Evolutionary conservation across 352 stramenopile species (phyloP), one percentile per base, ranked within the genome.

Genomic region (Pythium phragmitis): DNA sequence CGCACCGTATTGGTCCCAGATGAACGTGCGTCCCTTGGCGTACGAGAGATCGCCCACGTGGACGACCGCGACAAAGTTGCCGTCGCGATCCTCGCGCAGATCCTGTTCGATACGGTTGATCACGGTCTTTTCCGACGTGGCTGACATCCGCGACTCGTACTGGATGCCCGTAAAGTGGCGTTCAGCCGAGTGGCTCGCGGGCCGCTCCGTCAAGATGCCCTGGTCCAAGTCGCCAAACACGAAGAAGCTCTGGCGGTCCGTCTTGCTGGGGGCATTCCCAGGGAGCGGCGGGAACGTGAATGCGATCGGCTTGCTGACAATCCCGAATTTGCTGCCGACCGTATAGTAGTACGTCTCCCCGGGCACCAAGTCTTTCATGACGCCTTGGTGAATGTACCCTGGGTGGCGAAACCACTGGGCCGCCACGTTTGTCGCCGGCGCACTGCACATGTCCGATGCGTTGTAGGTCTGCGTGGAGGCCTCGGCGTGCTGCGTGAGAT

Each of bases 31-130:
- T 0, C 76, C 75, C 28, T 70, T 73, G 28, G 88, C 83, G 66
- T 96, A 96, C 49, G 74, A 83, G 19, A 91, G 57, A 57, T 94
- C 87, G 17, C 87, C 87, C 21, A 95, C 72, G 60, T 94, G 85
- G 67, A 96, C 70, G 9, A 94, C 65, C 4, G 28, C 79, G 36
- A 74, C 70, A 51, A 80, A 73, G 26, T 87, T 78, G 19, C 45
- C 49, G 34, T 51, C 19, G 2, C 33, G 47, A 30, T 67, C 69
- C 1, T 63, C 59, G 2, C 28, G 37, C n/a, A 85, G 30, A 21
- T 80, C 68, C 26, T 75, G 65, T 17, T 56, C 55, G 13, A 87
- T 70, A 7, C 67, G 71, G 39, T 72, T 67, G 58, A 79, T 80
- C 50, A 68, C 71, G n/a, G 70, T 89, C 56, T 69, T 23, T 26